Base-by-base conservation (phyloP, 2,329 filamentous ascomycete genomes). In the Colletotrichum sp. region DNA sequence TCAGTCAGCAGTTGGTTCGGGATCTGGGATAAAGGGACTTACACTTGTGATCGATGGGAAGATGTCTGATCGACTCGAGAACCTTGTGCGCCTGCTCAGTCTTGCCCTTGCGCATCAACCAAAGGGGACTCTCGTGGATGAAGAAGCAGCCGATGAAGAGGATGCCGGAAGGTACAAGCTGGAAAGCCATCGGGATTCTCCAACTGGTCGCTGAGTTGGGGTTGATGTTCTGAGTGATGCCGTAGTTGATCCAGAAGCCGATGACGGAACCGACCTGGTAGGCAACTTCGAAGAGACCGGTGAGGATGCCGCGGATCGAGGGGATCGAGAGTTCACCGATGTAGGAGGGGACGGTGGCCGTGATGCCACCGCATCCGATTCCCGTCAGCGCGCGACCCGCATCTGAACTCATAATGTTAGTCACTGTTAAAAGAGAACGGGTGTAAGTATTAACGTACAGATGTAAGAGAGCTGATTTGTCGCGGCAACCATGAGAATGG, bases 261-360 rank as follows among this genome's bases (percentile, higher is more conserved):
- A 91, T 82, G 7, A 87, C 76, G 1, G 83, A 82, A 3, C 90
- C 90, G 8, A 89, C 87, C 77, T 91, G 90, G 76, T 90, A 90
- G 1, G 89, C 87, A 7, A 91, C 83, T 75, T 87, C 85, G 78
- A 86, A 90, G 52, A 90, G 80, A n/a, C 90, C 90, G 8, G 90
- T 90, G 5, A 91, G 87, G 48, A 90, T 84, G 78, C 91, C 91
- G 78, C 92, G 87, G 69, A 89, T 91, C 3, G 88, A 88, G 1
- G 91, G 87, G 78, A 90, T 87, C 1, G 91, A 90, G 72, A 90
- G 88, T 81, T 93, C 92, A 18, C 91, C 89, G 72, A 92, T 91
- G 80, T 93, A 93, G 38, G 91, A 88, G 5, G 91, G 92, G 3
- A 93, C 89, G 9, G 89, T 90, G 79, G 90, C 90, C 12, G 87